Conservation (phyloP, 2,329 filamentous ascomycete genomes). For the Epichloe baconii region DNA sequence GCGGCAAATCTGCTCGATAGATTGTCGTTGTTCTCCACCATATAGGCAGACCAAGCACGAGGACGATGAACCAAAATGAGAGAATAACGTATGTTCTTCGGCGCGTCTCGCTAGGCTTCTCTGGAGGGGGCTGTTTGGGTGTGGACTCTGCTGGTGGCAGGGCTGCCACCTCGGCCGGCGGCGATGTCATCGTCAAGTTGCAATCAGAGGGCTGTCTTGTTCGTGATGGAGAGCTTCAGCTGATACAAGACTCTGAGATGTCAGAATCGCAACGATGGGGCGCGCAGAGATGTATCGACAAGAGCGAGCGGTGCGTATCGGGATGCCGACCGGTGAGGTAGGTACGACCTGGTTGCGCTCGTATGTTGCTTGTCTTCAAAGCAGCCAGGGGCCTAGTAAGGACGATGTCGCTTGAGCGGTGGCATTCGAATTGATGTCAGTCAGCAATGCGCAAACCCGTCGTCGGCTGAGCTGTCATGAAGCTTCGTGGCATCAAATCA, state of each 20-base stretch:
- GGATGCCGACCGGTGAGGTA: not conserved
- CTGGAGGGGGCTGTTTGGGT: constrained; percentile 52
- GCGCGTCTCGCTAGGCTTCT: constrained; percentile 55
- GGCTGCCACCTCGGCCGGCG: constrained; percentile 6
- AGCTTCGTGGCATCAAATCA: not conserved
- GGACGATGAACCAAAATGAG: constrained; percentile 82
- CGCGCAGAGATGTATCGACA: not conserved
- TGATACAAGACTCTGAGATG: not conserved
- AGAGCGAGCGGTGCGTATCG: not conserved
- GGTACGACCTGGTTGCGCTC: not conserved
- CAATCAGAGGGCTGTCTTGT: not conserved
- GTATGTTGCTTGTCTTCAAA: not conserved
- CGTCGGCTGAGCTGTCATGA: not conserved
- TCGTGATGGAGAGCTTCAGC: not conserved
- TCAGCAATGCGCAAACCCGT: not conserved
- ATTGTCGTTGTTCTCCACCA: constrained; percentile 96
- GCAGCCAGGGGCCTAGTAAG: not conserved
- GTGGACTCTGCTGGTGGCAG: constrained; percentile 5
- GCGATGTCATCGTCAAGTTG: constrained; percentile 6
- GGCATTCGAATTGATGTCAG: not conserved
- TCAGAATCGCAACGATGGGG: not conserved
- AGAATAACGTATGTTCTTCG: constrained; percentile 63
- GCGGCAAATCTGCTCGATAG: constrained; percentile 70
- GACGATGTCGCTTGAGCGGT: not conserved
- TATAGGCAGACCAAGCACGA: constrained; percentile 76